These are phyloP conservation scores for Teratosphaeria nubilosa DNA, from an alignment of 2,329 filamentous ascomycete species.

Conservation along the genomic window DNA sequence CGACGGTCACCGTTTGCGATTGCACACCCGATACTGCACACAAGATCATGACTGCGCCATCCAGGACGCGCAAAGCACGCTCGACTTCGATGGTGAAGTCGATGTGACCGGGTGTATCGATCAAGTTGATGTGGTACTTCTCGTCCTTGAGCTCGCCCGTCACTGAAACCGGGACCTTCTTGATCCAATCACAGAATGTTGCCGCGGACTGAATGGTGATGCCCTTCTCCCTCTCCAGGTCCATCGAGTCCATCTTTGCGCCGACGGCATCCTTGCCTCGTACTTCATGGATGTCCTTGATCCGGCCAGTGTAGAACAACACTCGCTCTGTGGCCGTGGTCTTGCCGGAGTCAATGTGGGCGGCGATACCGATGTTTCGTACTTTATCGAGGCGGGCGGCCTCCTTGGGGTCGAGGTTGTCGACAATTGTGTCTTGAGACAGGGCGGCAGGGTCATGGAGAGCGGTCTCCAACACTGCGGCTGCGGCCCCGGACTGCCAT, in stretches of 20 bases:
- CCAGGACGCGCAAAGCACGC: slow-evolving; percentile 83
- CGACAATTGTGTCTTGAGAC: slow-evolving; percentile 57
- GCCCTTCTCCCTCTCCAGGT: slow-evolving; percentile 93
- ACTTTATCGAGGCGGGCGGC: slow-evolving; percentile 67
- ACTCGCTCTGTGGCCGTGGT: slow-evolving; percentile 94
- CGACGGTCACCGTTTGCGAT: slow-evolving; percentile 94
- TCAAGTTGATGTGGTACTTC: slow-evolving; percentile 95
- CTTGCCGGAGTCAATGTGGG: slow-evolving; percentile 97
- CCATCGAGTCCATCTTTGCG: slow-evolving; percentile 99
- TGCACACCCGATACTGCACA: slow-evolving; percentile 96
- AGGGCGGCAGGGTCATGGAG: slow-evolving; percentile 46
- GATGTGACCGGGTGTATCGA: slow-evolving; percentile 96
- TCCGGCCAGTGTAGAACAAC: slow-evolving; percentile 94
- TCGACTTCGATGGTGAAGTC: slow-evolving; percentile 99
- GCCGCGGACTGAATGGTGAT: slow-evolving; percentile 98
- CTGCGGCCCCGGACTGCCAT: slow-evolving; percentile 20
- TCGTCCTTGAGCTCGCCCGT: slow-evolving; percentile 68
- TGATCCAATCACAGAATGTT: slow-evolving; percentile 95
- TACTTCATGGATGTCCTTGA: slow-evolving; percentile 95
- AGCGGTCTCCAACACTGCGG: slow-evolving; percentile 43
- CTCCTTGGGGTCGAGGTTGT: slow-evolving; percentile 73
- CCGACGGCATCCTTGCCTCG: slow-evolving; percentile 88
- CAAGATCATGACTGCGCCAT: slow-evolving; percentile 96
- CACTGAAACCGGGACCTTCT: slow-evolving; percentile 43
- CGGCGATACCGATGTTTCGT: slow-evolving; percentile 96